Conservation (phyloP, 192 early-diverging fungal genomes). For the Coemansia sp. region DNA sequence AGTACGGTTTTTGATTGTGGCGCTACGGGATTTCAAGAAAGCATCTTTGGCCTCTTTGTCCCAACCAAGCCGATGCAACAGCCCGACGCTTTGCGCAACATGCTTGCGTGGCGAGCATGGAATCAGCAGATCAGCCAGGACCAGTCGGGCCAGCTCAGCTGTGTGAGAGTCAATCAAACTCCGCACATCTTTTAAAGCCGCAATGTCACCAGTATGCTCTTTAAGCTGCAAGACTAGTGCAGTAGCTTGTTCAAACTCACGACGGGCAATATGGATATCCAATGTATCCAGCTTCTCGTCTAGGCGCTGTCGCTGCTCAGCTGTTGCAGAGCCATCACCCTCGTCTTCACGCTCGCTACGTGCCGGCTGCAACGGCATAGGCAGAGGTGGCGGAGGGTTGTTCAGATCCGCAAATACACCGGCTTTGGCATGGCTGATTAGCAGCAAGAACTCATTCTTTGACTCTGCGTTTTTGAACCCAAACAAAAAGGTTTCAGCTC, state of each 20-base stretch:
- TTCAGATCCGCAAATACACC: constrained; percentile 36
- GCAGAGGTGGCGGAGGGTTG: constrained; percentile 17
- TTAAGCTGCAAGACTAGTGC: constrained; percentile 37
- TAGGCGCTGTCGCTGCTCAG: constrained; percentile 28
- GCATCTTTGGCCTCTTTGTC: constrained; percentile 74
- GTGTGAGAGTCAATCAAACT: constrained; percentile 32
- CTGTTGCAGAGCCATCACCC: constrained; percentile 17
- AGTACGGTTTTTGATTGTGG: constrained; percentile 66
- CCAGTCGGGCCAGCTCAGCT: constrained; percentile 52
- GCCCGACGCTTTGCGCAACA: constrained; percentile 74
- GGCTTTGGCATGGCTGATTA: constrained; percentile 45
- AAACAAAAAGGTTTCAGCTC: constrained; percentile 77
- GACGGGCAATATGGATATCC: constrained; percentile 88
- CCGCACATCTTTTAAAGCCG: constrained; percentile 22
- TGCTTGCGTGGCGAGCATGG: constrained; percentile 77
- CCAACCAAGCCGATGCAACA: constrained; percentile 68
- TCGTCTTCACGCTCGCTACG: constrained; percentile 4
- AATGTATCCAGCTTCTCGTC: constrained; percentile 81
- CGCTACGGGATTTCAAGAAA: constrained; percentile 75
- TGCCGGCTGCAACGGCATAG: neutral
- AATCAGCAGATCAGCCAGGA: constrained; percentile 73
- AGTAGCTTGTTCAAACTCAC: constrained; percentile 87
- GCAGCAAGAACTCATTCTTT: constrained; percentile 49
- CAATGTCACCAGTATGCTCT: neutral
- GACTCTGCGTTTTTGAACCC: constrained; percentile 39